A percentile compares a stretch with the other conserved stretches of the same genome.
Conservation (phyloP, 2,329 filamentous ascomycete species). For the Exserohilum turcica region DNA sequence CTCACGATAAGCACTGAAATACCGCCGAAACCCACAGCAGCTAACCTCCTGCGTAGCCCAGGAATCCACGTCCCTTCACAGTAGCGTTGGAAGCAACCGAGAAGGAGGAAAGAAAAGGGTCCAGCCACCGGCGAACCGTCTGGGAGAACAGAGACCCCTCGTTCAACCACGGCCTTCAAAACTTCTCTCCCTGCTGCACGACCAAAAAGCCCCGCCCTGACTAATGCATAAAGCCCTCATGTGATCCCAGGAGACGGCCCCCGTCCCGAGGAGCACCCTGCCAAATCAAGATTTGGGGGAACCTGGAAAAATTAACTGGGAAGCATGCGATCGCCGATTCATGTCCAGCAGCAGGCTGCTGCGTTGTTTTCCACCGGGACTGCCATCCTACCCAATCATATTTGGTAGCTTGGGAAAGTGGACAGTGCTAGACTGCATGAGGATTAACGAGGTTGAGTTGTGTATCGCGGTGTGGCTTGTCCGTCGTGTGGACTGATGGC, state of each 20-base stretch:
- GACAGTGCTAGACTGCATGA: neutral
- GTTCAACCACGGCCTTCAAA: neutral
- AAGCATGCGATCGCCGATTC: conserved; percentile 17
- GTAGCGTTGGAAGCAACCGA: neutral
- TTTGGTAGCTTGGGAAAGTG: too few relatives aligned
- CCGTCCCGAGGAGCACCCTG: neutral
- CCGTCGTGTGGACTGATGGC: neutral
- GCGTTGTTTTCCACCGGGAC: neutral
- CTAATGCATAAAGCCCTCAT: conserved; percentile 2
- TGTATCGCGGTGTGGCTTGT: neutral
- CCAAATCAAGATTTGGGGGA: conserved; percentile 8
- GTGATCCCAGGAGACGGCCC: neutral
- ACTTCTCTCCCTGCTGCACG: neutral
- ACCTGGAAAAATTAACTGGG: neutral
- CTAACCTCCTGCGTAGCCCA: neutral
- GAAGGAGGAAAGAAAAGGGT: conserved; percentile 1
- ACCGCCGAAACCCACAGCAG: neutral
- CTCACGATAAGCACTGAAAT: neutral
- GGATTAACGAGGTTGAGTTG: neutral
- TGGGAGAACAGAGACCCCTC: too few relatives aligned
- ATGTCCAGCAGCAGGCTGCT: neutral
- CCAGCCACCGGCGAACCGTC: neutral
- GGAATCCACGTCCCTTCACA: conserved; percentile 5
- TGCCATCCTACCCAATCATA: neutral
- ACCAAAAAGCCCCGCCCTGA: conserved; percentile 6